These are phyloP conservation scores for Lactarius tabidus DNA, from an alignment of 768 basidiomycete species.

Conservation along the genomic window DNA sequence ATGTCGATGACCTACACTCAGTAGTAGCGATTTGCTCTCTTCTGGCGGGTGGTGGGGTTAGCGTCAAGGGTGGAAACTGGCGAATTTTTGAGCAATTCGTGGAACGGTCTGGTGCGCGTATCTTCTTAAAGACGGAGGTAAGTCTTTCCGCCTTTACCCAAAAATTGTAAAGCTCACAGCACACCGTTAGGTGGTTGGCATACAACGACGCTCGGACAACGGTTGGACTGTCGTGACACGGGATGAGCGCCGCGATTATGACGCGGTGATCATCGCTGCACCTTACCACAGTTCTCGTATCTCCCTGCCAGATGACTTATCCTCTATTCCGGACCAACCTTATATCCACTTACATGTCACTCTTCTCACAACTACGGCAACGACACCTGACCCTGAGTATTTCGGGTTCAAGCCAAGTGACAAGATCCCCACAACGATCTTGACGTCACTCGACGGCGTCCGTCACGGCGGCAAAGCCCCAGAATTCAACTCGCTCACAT, in stretches of 20 bases:
- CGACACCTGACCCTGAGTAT: conserved; percentile 57
- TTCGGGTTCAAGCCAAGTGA: conserved; percentile 51
- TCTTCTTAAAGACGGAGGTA: conserved; percentile 71
- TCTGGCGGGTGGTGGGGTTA: conserved; percentile 62
- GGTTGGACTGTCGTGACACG: conserved; percentile 52
- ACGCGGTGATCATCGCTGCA: conserved; percentile 79
- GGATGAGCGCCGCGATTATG: conserved; percentile 47
- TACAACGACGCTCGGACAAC: conserved; percentile 31
- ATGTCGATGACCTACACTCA: conserved; percentile 69
- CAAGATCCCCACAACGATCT: conserved; percentile 55
- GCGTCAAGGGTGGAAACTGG: conserved; percentile 77
- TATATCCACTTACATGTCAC: conserved; percentile 90
- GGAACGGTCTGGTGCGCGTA: conserved; percentile 58
- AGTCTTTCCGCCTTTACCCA: conserved; percentile 15
- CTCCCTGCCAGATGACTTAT: conserved; percentile 44
- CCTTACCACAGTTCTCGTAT: conserved; percentile 74
- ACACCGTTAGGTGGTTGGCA: conserved; percentile 40
- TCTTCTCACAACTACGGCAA: conserved; percentile 72
- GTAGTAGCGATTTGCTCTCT: conserved; percentile 69
- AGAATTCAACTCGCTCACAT: conserved; percentile 84
- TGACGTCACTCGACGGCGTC: conserved; percentile 68
- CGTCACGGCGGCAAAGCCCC: conserved; percentile 55
- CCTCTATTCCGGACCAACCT: conserved; percentile 59
- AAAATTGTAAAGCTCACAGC: conserved; percentile 5
- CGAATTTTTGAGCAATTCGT: conserved; percentile 83